Conservation (phyloP, 371 early-diverging fungal genomes). For the Saksenaea oblongispora region DNA sequence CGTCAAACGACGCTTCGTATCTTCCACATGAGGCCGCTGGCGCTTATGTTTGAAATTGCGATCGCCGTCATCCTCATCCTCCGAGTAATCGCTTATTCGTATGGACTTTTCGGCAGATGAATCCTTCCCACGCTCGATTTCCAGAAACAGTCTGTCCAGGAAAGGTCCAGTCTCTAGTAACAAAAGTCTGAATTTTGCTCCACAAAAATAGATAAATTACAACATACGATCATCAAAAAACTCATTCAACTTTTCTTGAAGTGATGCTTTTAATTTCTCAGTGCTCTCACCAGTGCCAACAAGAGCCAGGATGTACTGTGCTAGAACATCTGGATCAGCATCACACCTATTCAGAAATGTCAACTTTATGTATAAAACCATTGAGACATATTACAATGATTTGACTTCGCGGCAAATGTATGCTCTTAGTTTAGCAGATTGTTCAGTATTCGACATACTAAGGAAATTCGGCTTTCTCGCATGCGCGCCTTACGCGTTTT, state of each 20-base stretch:
- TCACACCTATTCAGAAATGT: constrained; percentile 70
- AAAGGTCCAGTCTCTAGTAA: constrained; percentile 67
- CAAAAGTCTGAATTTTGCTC: background rate
- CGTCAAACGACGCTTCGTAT: background rate
- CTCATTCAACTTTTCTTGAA: constrained; percentile 46
- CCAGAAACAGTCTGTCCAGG: constrained; percentile 63
- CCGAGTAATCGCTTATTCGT: constrained; percentile 56
- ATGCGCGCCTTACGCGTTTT: background rate
- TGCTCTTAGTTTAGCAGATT: constrained; percentile 8
- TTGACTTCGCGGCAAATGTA: constrained; percentile 19
- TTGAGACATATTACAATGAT: constrained; percentile 56
- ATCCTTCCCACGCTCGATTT: constrained; percentile 12
- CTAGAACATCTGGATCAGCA: constrained; percentile 73
- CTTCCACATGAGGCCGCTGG: constrained; percentile 38
- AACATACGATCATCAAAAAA: constrained; percentile 57
- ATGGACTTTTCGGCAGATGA: constrained; percentile 3
- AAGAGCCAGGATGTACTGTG: constrained; percentile 79
- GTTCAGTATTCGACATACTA: constrained; percentile 5
- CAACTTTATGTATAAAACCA: constrained; percentile 36
- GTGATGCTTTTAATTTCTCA: constrained; percentile 28
- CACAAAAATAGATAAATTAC: constrained; percentile 3
- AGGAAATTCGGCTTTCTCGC: background rate
- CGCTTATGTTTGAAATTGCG: constrained; percentile 75
- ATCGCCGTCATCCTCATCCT: constrained; percentile 67
- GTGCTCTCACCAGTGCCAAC: constrained; percentile 62